A percentile compares a stretch with the other conserved stretches of the same genome.
phyloP scores from a whole-genome alignment of 352 stramenopile genomes.

The Globisporangium nodosum region DNA sequence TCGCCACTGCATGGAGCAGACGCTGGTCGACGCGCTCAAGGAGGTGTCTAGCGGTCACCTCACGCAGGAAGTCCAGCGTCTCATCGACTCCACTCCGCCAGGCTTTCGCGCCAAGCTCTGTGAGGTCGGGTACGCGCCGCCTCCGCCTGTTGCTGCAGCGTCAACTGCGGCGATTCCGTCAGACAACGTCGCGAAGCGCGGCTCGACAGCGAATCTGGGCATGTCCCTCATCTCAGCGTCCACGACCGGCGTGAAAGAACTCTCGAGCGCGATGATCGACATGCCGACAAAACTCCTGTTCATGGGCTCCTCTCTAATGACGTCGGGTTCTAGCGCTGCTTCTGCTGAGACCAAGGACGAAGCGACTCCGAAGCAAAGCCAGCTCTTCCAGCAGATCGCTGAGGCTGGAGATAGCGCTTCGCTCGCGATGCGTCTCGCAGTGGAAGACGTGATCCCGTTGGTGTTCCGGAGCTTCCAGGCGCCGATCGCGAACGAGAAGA shows the following conservation, averaged over 20 bases:
- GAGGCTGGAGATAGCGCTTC: conserved; percentile 42
- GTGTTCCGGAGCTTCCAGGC: conserved; percentile 73
- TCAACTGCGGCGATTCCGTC: not conserved
- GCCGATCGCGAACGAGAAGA: conserved; percentile 20
- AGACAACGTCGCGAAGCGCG: conserved; percentile 5
- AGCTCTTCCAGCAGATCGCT: conserved; percentile 56
- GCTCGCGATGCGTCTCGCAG: conserved; percentile 51
- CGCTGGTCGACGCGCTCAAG: conserved; percentile 43
- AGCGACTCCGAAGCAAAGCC: conserved; percentile 23
- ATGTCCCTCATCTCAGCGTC: conserved; percentile 60
- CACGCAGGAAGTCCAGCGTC: conserved; percentile 28
- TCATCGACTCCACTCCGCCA: conserved; percentile 62
- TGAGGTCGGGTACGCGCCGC: conserved; percentile 23
- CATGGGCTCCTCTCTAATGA: conserved; percentile 22
- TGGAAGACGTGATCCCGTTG: conserved; percentile 52
- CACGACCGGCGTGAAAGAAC: conserved; percentile 54
- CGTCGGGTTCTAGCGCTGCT: not conserved
- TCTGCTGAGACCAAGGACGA: conserved; percentile 13
- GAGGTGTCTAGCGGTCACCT: conserved; percentile 24
- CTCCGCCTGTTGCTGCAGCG: not conserved
- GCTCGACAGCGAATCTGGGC: conserved; percentile 18
- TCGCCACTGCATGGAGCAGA: conserved; percentile 58
- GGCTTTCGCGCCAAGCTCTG: conserved; percentile 53
- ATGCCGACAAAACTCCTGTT: conserved; percentile 66
- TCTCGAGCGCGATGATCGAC: conserved; percentile 63